A percentile compares a stretch with the other conserved stretches of the same genome.
phyloP scores from a whole-genome alignment of 2,329 filamentous ascomycete genomes.

The Trichoderma sp. region DNA sequence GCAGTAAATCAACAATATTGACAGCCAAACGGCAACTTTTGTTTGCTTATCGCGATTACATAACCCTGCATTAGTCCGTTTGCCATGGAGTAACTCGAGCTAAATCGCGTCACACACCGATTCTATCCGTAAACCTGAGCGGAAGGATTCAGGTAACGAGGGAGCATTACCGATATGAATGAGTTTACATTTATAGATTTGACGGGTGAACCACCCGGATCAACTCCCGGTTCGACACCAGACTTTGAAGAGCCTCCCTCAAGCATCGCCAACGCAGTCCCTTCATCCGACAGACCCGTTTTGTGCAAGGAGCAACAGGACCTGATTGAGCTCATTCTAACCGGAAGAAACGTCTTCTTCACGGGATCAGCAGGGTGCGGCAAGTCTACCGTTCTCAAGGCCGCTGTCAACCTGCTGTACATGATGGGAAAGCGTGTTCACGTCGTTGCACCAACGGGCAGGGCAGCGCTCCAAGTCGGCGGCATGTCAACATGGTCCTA shows the following conservation, averaged over 20 bases:
- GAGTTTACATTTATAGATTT: background rate
- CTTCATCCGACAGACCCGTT: background rate
- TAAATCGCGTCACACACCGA: background rate
- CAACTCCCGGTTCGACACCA: background rate
- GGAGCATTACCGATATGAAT: background rate
- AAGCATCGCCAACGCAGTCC: background rate
- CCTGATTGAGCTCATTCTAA: conserved; percentile 46
- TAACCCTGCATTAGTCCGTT: too few relatives aligned
- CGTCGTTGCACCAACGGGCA: conserved; percentile 61
- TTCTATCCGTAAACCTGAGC: background rate
- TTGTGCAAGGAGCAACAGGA: conserved; percentile 29
- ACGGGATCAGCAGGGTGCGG: conserved; percentile 61
- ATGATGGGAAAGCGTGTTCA: conserved; percentile 38
- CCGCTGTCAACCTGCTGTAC: conserved; percentile 27
- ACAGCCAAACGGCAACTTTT: too few relatives aligned
- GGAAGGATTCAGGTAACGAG: background rate
- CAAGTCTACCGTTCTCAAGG: conserved; percentile 33
- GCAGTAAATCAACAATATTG: too few relatives aligned
- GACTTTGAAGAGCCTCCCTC: background rate
- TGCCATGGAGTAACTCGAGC: too few relatives aligned
- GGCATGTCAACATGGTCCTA: conserved; percentile 60
- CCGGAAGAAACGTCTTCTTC: conserved; percentile 61
- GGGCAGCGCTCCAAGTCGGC: conserved; percentile 57
- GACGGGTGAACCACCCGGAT: background rate
- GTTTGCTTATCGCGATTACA: too few relatives aligned